Evolutionary conservation across 495 filamentous ascomycete genomes (phyloP).

Genomic region (Aspergillus olivimuriae): DNA sequence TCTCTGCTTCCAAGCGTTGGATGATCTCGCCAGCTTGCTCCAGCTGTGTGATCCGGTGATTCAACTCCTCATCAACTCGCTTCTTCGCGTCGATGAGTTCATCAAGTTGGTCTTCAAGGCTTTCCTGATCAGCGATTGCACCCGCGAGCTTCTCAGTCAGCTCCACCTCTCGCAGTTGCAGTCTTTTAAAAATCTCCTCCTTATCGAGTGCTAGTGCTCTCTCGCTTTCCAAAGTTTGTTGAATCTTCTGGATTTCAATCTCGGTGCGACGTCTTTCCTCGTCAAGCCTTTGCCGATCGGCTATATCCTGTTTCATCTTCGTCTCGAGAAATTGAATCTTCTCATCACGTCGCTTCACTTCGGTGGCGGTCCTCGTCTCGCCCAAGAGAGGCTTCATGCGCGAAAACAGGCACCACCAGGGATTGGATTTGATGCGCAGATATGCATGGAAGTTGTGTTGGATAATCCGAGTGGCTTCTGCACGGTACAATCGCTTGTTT

Average conservation of each 20-base stretch:
- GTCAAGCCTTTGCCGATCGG: conserved; percentile 73
- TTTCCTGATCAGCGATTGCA: conserved; percentile 92
- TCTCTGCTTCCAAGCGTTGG: conserved; percentile 74
- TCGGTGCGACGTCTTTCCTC: conserved; percentile 88
- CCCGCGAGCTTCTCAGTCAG: conserved; percentile 86
- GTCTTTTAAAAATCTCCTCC: conserved; percentile 93
- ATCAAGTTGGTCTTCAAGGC: conserved; percentile 88
- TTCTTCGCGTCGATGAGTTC: conserved; percentile 84
- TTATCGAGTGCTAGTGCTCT: conserved; percentile 92
- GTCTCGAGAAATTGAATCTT: conserved; percentile 79
- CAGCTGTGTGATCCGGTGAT: conserved; percentile 70
- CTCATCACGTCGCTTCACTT: conserved; percentile 91
- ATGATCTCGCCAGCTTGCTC: conserved; percentile 91
- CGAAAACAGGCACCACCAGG: conserved; percentile 97
- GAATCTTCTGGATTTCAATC: conserved; percentile 77
- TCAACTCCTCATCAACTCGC: conserved; percentile 76
- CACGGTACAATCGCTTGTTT: conserved; percentile 86
- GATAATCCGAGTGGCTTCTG: conserved; percentile 91
- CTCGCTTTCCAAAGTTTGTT: conserved; percentile 92
- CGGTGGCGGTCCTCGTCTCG: conserved; percentile 79
- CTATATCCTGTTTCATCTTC: conserved; percentile 71
- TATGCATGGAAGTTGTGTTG: conserved; percentile 90
- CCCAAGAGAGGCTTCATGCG: conserved; percentile 93
- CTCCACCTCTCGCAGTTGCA: conserved; percentile 85
- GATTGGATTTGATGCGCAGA: conserved; percentile 77